Base-by-base conservation (phyloP, 192 early-diverging fungal genomes). In the Chytriomyces sp. region DNA sequence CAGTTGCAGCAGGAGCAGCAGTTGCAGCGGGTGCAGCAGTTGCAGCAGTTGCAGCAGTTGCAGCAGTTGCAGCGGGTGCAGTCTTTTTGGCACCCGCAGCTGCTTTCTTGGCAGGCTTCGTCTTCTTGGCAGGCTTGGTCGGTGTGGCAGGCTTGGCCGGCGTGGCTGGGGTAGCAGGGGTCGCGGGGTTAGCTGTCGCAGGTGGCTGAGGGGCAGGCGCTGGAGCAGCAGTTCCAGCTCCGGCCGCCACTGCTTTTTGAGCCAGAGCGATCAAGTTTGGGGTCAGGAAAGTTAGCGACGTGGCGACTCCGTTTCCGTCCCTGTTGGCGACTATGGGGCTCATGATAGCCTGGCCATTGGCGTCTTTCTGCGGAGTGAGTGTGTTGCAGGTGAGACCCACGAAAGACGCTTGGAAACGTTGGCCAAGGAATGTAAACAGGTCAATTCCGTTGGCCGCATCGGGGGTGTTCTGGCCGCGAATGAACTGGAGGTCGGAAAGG, bases 281-380 rank as follows among this genome's bases (percentile, higher is more conserved):
- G n/a, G 58, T 73, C 12, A 39, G 49, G 1, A 73, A 73, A 14
- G 72, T 63, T 5, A 59, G 31, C 19, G 19, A 26, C 33, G 12
- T 19, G 34, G 37, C 31, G 7, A 71, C 69, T 0, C 55, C 57
- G 4, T 37, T 40, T 44, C 19, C 8, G 41, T 7, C 41, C 41
- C 41, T 19, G 19, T 44, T 44, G 31, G 64, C 64, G 28, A 33
- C 34, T 5, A 71, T 71, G 26, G 69, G 69, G 4, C 7, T 25
- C 22, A 0, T 22, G 25, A 60, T 39, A 68, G 34, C 10, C 4
- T 56, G 19, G 7, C 55, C 56, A 49, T 39, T 59, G 6, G 12
- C 58, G 10, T 40, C 56, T 5, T 25, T 14, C 25, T 2, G 57
- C 69, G 40, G 6, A n/a, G n/a, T n/a, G n/a, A n/a, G n/a, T n/a